Evolutionary conservation across 768 basidiomycete genomes (phyloP), one percentile per base, ranked within the genome.

Genomic region (Mycena indigotica): DNA sequence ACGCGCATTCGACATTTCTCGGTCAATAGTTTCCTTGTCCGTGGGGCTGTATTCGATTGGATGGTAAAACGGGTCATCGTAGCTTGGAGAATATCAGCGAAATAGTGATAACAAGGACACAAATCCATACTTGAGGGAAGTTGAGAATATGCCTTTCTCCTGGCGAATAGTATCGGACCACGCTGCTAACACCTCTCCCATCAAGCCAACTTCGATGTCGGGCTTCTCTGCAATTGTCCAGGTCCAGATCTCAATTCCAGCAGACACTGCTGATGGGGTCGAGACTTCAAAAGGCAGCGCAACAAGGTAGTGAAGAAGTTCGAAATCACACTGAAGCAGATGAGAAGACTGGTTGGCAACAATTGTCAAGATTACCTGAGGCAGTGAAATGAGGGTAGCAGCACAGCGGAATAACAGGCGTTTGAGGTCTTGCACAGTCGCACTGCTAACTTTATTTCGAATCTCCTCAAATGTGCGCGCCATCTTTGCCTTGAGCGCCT

Each of bases 211-310:
- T 71, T 98, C 95, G 12, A 89, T 77, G 46, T 83, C 82, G 0
- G 91, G 87, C 57, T 91, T 85, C 69, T 96, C 91, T 15, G 91
- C 85, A 52, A 97, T 89, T 0, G 97, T 81, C 95, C 95, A 98
- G 3, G 90, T 93, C 97, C 97, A 98, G 10, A 89, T 88, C 67
- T 98, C 95, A 40, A 95, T 87, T 0, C 93, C 95, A 2, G 91
- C 84, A 16, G 91, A 82, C 55, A 98, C 84, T 1, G 94, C 86
- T 3, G 91, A 77, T 1, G 95, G 93, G 1, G 91, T 95, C 60
- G 93, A 93, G 2, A 91, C 87, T 55, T 91, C 88, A 65, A 98
- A 91, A 0, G 97, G 97, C 17, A 98, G 72, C 29, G 82, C 79
- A 6, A 98, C 95, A 24, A 98, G 77, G 69, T 93, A 88, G 72